Conservation (phyloP, 148 eudicot genomes). For the Nepenthes mirabilis region DNA sequence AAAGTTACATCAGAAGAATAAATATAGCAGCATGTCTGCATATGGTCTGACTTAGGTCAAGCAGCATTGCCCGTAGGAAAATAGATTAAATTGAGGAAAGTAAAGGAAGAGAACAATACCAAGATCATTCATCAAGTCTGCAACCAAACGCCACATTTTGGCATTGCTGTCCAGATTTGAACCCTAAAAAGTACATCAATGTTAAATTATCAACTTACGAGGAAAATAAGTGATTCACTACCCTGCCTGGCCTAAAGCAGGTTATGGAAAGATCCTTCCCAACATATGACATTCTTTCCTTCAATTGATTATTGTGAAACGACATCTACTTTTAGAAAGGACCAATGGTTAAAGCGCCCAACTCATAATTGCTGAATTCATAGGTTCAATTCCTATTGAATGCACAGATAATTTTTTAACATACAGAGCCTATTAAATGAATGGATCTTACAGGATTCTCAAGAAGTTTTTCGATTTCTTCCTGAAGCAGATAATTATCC, state of each 20-base stretch:
- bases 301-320: neutral
- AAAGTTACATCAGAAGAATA: no score
- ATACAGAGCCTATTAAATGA: no score
- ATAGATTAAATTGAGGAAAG: neutral
- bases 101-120: slow-evolving; percentile 34
- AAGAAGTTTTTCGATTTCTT: no score
- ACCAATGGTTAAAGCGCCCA: neutral
- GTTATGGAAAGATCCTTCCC: no score
- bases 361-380: no score
- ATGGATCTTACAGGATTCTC: no score
- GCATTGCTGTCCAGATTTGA: slow-evolving; percentile 93
- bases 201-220: neutral
- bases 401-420: no score
- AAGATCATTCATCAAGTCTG: slow-evolving; percentile 98
- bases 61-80: neutral
- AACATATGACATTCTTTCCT: neutral
- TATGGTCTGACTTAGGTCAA: no score
- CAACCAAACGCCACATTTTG: slow-evolving; percentile 99
- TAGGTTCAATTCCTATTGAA: no score
- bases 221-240: neutral
- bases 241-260: neutral
- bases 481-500: no score
- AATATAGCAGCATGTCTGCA: no score
- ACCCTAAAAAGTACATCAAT: slow-evolving; percentile 38
- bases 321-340: neutral